Evolutionary conservation across 352 stramenopile genomes (phyloP).

Genomic region (Thalassiosira livingstoniorum): DNA sequence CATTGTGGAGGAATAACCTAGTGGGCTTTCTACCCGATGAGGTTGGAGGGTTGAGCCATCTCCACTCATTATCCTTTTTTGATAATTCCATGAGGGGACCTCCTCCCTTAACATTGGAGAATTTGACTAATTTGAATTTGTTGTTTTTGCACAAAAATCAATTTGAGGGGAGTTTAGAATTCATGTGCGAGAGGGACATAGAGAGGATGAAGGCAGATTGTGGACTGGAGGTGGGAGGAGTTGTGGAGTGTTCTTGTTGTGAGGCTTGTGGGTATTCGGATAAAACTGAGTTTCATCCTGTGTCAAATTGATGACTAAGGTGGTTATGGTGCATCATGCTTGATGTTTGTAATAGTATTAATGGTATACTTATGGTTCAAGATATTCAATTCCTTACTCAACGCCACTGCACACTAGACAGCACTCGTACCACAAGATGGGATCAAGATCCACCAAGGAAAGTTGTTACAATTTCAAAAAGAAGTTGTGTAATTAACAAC

Average conservation of each 20-base stretch:
- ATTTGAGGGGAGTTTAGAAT: constrained; percentile 51
- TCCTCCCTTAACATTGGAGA: constrained; percentile 51
- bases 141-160: constrained; percentile 64
- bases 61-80: constrained; percentile 65
- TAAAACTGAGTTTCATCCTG: too few species aligned
- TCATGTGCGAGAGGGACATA: constrained; percentile 49
- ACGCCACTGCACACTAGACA: too few species aligned
- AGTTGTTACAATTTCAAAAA: too few species aligned
- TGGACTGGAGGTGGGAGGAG: constrained; percentile 41
- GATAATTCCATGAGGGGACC: constrained; percentile 63
- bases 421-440: too few species aligned
- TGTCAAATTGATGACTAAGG: too few species aligned
- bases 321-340: too few species aligned
- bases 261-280: too few species aligned
- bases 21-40: constrained; percentile 49
- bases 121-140: constrained; percentile 42
- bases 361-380: too few species aligned
- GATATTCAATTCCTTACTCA: too few species aligned
- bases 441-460: too few species aligned
- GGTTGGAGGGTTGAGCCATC: constrained; percentile 38
- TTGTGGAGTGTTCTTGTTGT: constrained; percentile 59
- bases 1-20: constrained; percentile 69
- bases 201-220: constrained; percentile 71
- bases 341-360: too few species aligned
- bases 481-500: too few species aligned